Conservation (phyloP, 352 stramenopile genomes). For the Peronospora farinosa region DNA sequence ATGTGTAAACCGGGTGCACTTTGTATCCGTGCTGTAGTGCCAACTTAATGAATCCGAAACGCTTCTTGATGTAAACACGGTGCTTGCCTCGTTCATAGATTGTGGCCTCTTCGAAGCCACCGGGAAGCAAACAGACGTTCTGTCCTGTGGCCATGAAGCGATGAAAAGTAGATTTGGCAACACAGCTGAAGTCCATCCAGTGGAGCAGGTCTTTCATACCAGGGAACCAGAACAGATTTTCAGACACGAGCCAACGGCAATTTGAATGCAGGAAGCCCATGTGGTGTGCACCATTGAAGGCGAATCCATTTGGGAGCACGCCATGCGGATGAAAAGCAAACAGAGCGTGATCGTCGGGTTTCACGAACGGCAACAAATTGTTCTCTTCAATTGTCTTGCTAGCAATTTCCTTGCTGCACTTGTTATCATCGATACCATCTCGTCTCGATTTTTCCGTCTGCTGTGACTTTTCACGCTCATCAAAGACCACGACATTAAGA, state of each 20-base stretch:
- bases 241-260: slow-evolving; percentile 56
- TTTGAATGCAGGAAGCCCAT: slow-evolving; percentile 38
- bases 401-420: not conserved
- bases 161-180: slow-evolving; percentile 44
- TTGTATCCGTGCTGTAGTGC: slow-evolving; percentile 88
- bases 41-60: slow-evolving; percentile 92
- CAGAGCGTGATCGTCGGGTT: slow-evolving; percentile 19
- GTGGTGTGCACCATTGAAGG: slow-evolving; percentile 51
- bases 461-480: slow-evolving; percentile 27
- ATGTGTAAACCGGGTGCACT: slow-evolving; percentile 85
- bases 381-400: slow-evolving; percentile 17
- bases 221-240: slow-evolving; percentile 69
- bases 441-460: slow-evolving; percentile 1
- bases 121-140: slow-evolving; percentile 81
- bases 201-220: slow-evolving; percentile 53
- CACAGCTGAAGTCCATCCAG: slow-evolving; percentile 59
- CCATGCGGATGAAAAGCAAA: slow-evolving; percentile 67
- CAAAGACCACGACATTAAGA: slow-evolving; percentile 39
- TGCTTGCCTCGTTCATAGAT: slow-evolving; percentile 75
- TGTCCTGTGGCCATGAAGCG: slow-evolving; percentile 41
- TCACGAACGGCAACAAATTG: slow-evolving; percentile 13
- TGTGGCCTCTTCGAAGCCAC: slow-evolving; percentile 93
- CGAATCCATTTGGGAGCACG: slow-evolving; percentile 48
- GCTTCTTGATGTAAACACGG: slow-evolving; percentile 87
- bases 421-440: not conserved